These are phyloP conservation scores for Thielaviopsis cerberus DNA, from an alignment of 2,329 filamentous ascomycete genomes.

Conservation along the genomic window DNA sequence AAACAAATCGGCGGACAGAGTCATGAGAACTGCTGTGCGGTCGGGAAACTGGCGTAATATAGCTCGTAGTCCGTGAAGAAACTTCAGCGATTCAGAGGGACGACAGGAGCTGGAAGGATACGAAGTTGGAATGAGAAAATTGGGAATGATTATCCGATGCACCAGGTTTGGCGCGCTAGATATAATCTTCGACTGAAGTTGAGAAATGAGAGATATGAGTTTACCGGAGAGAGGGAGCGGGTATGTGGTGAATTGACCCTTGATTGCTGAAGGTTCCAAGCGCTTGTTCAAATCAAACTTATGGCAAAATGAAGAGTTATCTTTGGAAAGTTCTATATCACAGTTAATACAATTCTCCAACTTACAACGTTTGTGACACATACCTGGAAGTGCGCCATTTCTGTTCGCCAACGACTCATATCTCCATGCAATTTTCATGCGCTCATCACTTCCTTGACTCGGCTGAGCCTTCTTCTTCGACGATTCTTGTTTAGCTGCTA, in stretches of 20 bases:
- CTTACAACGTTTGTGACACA: slow-evolving; percentile 15
- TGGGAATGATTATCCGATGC: slow-evolving; percentile 68
- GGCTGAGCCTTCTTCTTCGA: background rate
- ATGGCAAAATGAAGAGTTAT: slow-evolving; percentile 42
- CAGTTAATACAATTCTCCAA: background rate
- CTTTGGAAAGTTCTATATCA: slow-evolving; percentile 8
- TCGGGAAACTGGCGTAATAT: slow-evolving; percentile 50
- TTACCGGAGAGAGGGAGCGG: slow-evolving; percentile 1
- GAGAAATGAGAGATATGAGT: slow-evolving; percentile 37
- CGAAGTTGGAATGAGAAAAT: slow-evolving; percentile 63
- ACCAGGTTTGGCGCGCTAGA: slow-evolving; percentile 40
- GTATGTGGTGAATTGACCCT: slow-evolving; percentile 29
- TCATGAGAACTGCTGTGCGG: slow-evolving; percentile 53
- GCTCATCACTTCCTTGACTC: slow-evolving; percentile 20
- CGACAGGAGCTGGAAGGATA: slow-evolving; percentile 52
- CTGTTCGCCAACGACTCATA: slow-evolving; percentile 66
- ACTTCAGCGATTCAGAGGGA: slow-evolving; percentile 59
- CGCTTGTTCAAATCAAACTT: slow-evolving; percentile 53
- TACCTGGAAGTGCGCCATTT: slow-evolving; percentile 48
- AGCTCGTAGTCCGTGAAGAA: slow-evolving; percentile 60
- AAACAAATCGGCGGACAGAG: slow-evolving; percentile 63
- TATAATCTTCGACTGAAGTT: slow-evolving; percentile 36
- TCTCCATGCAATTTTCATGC: slow-evolving; percentile 98
- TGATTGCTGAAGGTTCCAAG: slow-evolving; percentile 30
- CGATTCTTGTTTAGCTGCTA: slow-evolving; percentile 21